A percentile compares a stretch with the other conserved stretches of the same genome.
phyloP scores from a whole-genome alignment of 2,329 filamentous ascomycete species.

The Trichoderma koningiopsis region DNA sequence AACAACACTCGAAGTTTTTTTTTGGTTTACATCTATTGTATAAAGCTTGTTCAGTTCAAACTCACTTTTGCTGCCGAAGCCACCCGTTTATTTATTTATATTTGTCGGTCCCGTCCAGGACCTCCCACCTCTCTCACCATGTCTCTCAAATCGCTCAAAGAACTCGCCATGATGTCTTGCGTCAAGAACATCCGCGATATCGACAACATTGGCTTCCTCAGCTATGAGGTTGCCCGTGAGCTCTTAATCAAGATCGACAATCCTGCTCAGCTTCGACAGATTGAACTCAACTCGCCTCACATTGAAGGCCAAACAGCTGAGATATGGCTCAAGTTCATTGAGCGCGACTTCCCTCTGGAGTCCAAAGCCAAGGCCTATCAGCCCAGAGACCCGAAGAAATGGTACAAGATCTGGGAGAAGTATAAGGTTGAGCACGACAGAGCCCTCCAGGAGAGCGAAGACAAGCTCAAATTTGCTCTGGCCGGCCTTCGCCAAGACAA shows the following conservation, averaged over 20 bases:
- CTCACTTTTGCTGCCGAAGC: neutral
- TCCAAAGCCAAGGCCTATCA: slow-evolving; percentile 62
- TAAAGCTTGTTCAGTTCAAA: neutral
- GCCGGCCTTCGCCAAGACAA: slow-evolving; percentile 60
- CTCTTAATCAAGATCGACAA: slow-evolving; percentile 73
- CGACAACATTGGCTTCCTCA: slow-evolving; percentile 70
- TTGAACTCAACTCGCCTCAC: slow-evolving; percentile 78
- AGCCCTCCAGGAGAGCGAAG: slow-evolving; percentile 61
- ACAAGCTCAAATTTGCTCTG: slow-evolving; percentile 58
- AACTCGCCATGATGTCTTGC: slow-evolving; percentile 54
- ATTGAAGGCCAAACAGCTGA: slow-evolving; percentile 69
- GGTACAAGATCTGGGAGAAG: slow-evolving; percentile 76
- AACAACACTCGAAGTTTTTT: neutral
- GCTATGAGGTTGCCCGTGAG: slow-evolving; percentile 62
- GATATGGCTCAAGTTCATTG: slow-evolving; percentile 79
- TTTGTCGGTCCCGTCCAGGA: neutral
- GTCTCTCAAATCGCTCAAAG: slow-evolving; percentile 53
- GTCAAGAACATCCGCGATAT: slow-evolving; percentile 60
- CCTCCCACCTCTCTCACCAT: slow-evolving; percentile 33
- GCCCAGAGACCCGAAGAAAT: slow-evolving; percentile 68
- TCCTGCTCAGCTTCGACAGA: slow-evolving; percentile 70
- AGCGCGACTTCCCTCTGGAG: slow-evolving; percentile 71
- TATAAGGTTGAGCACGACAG: slow-evolving; percentile 63
- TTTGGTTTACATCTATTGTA: neutral
- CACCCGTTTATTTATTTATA: neutral